These are phyloP conservation scores for Aspergillus felis DNA, from an alignment of 2,329 filamentous ascomycete genomes.

Conservation along the genomic window DNA sequence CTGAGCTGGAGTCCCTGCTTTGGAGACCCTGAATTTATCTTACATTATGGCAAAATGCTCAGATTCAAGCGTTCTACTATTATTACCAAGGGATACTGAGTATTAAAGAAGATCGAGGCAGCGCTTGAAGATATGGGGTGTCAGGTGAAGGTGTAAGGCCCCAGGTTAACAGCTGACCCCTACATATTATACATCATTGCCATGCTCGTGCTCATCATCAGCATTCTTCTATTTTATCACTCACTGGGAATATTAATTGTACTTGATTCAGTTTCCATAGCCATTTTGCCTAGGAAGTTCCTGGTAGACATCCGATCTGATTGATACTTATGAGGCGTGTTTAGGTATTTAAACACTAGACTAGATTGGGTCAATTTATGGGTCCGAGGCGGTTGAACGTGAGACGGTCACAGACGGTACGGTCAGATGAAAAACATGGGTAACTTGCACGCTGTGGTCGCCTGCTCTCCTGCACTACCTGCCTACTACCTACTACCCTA, in stretches of 20 bases:
- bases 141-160: background rate
- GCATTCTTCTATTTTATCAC: constrained; percentile 3
- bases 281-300: background rate
- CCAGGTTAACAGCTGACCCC: background rate
- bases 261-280: background rate
- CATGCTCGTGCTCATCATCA: background rate
- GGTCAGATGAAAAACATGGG: background rate
- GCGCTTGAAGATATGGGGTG: background rate
- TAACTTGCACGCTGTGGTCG: constrained; percentile 24
- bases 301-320: background rate
- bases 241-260: constrained; percentile 1
- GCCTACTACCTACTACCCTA: too few species aligned
- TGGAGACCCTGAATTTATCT: background rate
- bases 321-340: background rate
- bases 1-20: too few species aligned
- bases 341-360: constrained; percentile 6
- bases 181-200: background rate
- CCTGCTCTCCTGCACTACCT: constrained; percentile 25
- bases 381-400: constrained; percentile 12
- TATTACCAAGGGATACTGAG: background rate
- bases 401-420: constrained; percentile 19
- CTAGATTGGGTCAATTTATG: constrained; percentile 8
- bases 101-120: background rate
- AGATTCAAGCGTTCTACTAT: background rate
- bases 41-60: background rate